These are phyloP conservation scores for Dryas octopetala DNA, from an alignment of 306 rosid species.

Conservation along the genomic window DNA sequence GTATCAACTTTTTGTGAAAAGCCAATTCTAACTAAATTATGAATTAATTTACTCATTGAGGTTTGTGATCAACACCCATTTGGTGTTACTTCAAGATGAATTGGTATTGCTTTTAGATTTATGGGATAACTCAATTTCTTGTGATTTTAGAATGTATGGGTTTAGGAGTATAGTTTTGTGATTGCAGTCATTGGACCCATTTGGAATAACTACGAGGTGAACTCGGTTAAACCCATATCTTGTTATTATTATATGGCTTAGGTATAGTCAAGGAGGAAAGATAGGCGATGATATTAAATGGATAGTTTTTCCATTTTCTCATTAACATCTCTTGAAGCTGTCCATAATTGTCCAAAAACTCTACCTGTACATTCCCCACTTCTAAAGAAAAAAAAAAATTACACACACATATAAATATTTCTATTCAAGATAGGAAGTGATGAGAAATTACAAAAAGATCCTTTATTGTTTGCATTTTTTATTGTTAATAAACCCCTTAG, in stretches of 20 bases:
- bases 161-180: not conserved
- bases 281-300: not conserved
- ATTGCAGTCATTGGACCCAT: not conserved
- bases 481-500: not conserved
- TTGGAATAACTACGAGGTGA: not conserved
- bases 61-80: not conserved
- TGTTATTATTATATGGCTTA: not conserved
- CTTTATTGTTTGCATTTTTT: not conserved
- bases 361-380: not conserved
- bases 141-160: not conserved
- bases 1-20: not conserved
- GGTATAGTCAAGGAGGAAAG: not conserved
- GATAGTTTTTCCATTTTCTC: not conserved
- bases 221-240: not conserved
- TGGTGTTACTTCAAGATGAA: not conserved
- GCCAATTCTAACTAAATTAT: not conserved
- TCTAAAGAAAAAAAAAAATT: too few species aligned
- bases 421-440: not conserved
- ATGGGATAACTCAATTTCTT: conserved; percentile 4
- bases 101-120: not conserved
- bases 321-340: not conserved
- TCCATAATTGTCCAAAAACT: not conserved
- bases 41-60: not conserved
- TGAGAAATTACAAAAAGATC: not conserved
- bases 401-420: not conserved